These are phyloP conservation scores for Pyrus communis DNA, from an alignment of 306 rosid genomes.

Conservation along the genomic window DNA sequence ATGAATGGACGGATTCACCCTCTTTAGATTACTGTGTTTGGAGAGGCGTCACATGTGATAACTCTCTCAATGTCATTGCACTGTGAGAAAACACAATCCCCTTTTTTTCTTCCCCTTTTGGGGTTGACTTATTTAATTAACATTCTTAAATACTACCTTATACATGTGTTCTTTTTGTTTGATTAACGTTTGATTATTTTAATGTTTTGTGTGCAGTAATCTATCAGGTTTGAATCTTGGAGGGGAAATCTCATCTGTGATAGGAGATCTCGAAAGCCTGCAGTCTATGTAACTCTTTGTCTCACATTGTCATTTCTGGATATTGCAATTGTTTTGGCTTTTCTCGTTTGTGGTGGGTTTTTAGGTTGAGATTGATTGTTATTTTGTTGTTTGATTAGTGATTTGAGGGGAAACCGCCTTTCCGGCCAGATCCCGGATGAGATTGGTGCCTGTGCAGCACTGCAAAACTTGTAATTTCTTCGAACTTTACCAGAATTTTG, in stretches of 20 bases:
- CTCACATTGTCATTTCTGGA: not conserved
- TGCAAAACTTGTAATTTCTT: constrained; percentile 54
- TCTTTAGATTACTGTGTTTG: constrained; percentile 84
- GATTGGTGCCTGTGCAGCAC: constrained; percentile 88
- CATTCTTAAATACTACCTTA: not conserved
- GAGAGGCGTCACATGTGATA: constrained; percentile 91
- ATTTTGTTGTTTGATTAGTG: constrained; percentile 42
- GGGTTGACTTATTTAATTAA: not conserved
- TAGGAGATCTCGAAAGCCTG: constrained; percentile 72
- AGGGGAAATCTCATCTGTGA: constrained; percentile 86
- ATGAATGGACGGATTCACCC: constrained; percentile 80
- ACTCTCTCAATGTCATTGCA: constrained; percentile 72
- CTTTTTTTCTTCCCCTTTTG: not conserved
- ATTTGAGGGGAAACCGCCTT: constrained; percentile 59
- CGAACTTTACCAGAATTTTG: not conserved
- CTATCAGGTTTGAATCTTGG: constrained; percentile 80
- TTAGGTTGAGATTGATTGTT: not conserved
- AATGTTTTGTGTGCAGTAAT: constrained; percentile 47
- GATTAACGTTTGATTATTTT: not conserved
- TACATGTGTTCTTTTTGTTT: not conserved
- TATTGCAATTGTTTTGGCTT: not conserved
- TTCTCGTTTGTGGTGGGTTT: not conserved
- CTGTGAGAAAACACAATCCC: constrained; percentile 47
- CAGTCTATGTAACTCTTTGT: constrained; percentile 45
- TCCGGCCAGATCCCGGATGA: constrained; percentile 99